Evolutionary conservation across 2,329 filamentous ascomycete species (phyloP).

Genomic region (Botrytis deweyae): DNA sequence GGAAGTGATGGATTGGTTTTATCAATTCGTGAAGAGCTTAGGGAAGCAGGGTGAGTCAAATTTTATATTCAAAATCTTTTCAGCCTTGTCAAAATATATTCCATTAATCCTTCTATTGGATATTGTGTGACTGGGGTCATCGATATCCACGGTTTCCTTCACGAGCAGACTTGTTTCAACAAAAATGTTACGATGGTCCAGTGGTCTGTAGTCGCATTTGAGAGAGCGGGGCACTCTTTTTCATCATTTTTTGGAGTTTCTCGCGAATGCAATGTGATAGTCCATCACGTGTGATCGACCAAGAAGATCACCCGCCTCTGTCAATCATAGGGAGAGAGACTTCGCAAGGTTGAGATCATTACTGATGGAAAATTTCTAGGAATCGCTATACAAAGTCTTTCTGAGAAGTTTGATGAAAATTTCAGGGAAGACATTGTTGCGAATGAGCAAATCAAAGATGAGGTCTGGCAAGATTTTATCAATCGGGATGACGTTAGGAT

Average conservation of each 20-base stretch:
- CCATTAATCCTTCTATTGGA: not conserved
- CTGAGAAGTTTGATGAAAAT: slow-evolving; percentile 18
- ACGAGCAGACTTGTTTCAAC: not conserved
- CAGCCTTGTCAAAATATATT: slow-evolving; percentile 2
- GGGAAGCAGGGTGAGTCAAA: slow-evolving; percentile 17
- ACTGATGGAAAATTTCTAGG: slow-evolving; percentile 13
- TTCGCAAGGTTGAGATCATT: not conserved
- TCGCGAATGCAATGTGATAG: not conserved
- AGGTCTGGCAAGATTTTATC: slow-evolving; percentile 25
- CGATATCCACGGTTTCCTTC: not conserved
- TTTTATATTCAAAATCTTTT: slow-evolving; percentile 3
- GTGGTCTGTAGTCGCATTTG: slow-evolving; percentile 1
- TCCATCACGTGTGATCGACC: slow-evolving; percentile 21
- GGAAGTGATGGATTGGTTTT: slow-evolving; percentile 21
- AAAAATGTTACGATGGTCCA: slow-evolving; percentile 17
- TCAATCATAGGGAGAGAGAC: not conserved
- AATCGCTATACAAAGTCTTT: slow-evolving; percentile 24
- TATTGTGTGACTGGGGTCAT: not conserved
- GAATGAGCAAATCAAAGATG: slow-evolving; percentile 17
- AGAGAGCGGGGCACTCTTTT: slow-evolving; percentile 3
- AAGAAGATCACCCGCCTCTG: not conserved
- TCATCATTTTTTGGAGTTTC: not conserved
- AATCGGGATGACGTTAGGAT: slow-evolving; percentile 16
- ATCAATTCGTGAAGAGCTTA: slow-evolving; percentile 6
- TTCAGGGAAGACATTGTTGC: not conserved